Conservation (phyloP, 805 yeast genomes). For the Ogataea naganishii region DNA sequence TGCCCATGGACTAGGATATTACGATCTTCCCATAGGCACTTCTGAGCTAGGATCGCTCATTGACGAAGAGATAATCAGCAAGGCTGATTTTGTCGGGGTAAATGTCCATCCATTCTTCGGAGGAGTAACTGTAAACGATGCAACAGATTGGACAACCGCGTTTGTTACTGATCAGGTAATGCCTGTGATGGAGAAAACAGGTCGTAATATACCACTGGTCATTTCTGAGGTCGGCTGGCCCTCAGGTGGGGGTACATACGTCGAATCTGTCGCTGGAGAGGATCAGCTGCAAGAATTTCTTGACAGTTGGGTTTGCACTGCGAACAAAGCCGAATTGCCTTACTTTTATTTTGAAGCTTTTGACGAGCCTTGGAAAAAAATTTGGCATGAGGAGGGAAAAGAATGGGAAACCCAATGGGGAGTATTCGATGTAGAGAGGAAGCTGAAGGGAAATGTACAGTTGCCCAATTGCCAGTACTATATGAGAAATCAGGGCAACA, state of each 20-base stretch:
- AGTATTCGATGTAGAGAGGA: slow-evolving; percentile 39
- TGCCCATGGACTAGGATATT: slow-evolving; percentile 23
- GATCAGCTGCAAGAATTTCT: slow-evolving; percentile 38
- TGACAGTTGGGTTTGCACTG: slow-evolving; percentile 42
- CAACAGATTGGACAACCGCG: slow-evolving; percentile 45
- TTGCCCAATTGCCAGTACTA: slow-evolving; percentile 30
- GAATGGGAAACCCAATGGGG: slow-evolving; percentile 74
- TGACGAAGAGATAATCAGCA: slow-evolving; percentile 27
- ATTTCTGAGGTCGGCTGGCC: slow-evolving; percentile 74
- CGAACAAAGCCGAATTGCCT: slow-evolving; percentile 26
- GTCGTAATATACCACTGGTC: slow-evolving; percentile 22
- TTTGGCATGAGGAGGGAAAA: slow-evolving; percentile 37
- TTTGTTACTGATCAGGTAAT: slow-evolving; percentile 34
- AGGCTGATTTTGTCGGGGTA: slow-evolving; percentile 51
- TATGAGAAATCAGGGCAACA: slow-evolving; percentile 6
- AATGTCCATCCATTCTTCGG: slow-evolving; percentile 64
- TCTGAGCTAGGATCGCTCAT: slow-evolving; percentile 48
- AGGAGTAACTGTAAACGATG: slow-evolving; percentile 38
- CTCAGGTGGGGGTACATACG: slow-evolving; percentile 43
- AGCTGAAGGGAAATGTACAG: slow-evolving; percentile 31
- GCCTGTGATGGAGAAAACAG: slow-evolving; percentile 23
- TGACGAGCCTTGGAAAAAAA: slow-evolving; percentile 63
- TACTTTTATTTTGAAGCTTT: slow-evolving; percentile 65
- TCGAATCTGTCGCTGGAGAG: slow-evolving; percentile 37
- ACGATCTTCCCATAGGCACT: slow-evolving; percentile 49